These are phyloP conservation scores for Fragilaria crotonensis DNA, from an alignment of 108 stramenopile genomes.

Conservation along the genomic window DNA sequence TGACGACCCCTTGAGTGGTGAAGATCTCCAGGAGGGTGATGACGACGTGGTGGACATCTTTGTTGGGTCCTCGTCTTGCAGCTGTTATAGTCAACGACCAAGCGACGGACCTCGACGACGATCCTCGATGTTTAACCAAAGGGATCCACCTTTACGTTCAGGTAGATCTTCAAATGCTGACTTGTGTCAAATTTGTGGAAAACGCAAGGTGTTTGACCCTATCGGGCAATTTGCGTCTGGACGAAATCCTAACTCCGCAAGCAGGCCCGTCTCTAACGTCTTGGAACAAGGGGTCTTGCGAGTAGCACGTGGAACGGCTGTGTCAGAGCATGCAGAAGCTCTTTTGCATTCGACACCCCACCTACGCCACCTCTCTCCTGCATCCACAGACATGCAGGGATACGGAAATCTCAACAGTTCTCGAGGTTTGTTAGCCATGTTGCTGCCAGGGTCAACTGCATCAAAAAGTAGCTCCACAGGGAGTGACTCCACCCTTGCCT, in stretches of 20 bases:
- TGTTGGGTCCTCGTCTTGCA: neutral
- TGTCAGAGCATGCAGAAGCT: conserved; percentile 56
- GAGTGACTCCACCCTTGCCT: neutral
- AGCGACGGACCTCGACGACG: neutral
- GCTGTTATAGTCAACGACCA: neutral
- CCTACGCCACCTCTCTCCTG: conserved; percentile 56
- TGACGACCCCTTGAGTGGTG: neutral
- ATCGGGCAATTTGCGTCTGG: neutral
- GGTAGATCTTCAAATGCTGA: neutral
- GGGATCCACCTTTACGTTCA: neutral
- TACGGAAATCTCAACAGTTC: conserved; percentile 18
- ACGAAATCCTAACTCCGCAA: neutral
- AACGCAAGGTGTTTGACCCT: neutral
- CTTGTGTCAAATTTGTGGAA: neutral
- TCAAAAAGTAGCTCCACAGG: neutral
- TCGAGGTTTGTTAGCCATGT: conserved; percentile 13
- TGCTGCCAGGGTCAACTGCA: neutral
- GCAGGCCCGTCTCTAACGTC: neutral
- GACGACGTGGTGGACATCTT: neutral
- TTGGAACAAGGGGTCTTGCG: neutral
- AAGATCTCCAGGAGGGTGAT: neutral
- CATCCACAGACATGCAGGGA: conserved; percentile 69
- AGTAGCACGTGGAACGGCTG: neutral
- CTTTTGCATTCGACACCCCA: conserved; percentile 70
- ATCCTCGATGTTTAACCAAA: neutral